Percentiles rank a stretch among this genome's conserved stretches.
Conservation (phyloP, 2,329 filamentous ascomycete genomes). For the Pestalotiopsis fici region DNA sequence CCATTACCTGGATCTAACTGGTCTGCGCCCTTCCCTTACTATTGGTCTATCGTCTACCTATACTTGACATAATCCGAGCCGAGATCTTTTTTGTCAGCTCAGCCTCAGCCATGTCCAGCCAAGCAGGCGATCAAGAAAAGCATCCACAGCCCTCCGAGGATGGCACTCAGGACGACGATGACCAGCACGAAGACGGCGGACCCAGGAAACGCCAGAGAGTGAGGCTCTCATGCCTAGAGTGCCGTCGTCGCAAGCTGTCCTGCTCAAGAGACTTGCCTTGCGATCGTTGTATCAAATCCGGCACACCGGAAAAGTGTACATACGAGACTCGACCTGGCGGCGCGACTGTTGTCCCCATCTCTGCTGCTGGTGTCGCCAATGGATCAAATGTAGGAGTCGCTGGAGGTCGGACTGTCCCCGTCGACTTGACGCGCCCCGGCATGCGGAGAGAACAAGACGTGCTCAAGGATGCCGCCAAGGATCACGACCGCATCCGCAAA, state of each 20-base stretch:
- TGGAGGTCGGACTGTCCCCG: slow-evolving; percentile 17
- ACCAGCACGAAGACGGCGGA: slow-evolving; percentile 26
- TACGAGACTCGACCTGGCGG: slow-evolving; percentile 46
- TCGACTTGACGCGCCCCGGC: slow-evolving; percentile 30
- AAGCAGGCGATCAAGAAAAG: slow-evolving; percentile 3
- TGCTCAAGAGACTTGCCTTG: slow-evolving; percentile 64
- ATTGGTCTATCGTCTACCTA: background rate
- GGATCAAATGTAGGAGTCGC: background rate
- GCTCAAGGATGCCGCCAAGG: slow-evolving; percentile 43
- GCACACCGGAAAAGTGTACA: slow-evolving; percentile 47
- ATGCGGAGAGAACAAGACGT: slow-evolving; percentile 36
- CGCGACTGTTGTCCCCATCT: slow-evolving; percentile 11
- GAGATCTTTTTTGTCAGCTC: slow-evolving; percentile 13
- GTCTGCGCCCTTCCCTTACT: background rate
- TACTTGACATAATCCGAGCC: background rate
- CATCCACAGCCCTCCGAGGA: slow-evolving; percentile 9
- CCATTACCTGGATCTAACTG: background rate
- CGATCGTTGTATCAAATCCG: slow-evolving; percentile 63
- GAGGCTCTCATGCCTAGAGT: slow-evolving; percentile 61
- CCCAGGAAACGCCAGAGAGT: slow-evolving; percentile 60
- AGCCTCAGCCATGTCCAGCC: slow-evolving; percentile 3
- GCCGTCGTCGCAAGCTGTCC: slow-evolving; percentile 60
- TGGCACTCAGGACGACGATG: slow-evolving; percentile 26
- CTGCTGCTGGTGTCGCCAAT: background rate
- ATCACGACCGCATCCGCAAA: slow-evolving; percentile 59